phyloP scores from a whole-genome alignment of 2,329 filamentous ascomycete species.

The Beauveria medogensis region DNA sequence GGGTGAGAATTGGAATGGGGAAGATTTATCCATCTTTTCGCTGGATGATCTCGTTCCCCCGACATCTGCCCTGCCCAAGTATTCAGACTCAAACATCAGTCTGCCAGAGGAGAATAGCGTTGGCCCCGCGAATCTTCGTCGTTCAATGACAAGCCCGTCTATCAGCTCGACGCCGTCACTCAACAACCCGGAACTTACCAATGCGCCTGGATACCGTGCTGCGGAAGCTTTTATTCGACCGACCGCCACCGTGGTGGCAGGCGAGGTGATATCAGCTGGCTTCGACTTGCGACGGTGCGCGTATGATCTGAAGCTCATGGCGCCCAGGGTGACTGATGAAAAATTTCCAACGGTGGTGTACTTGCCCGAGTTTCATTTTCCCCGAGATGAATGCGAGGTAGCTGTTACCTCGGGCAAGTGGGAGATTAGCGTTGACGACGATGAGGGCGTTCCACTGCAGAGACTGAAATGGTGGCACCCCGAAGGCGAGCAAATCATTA shows the following conservation, averaged over 20 bases:
- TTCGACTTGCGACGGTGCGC: conserved; percentile 77
- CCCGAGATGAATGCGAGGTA: conserved; percentile 61
- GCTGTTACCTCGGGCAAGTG: conserved; percentile 81
- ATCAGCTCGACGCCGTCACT: conserved; percentile 51
- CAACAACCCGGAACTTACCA: conserved; percentile 49
- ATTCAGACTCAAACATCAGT: conserved; percentile 38
- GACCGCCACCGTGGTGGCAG: conserved; percentile 66
- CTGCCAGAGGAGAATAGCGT: conserved; percentile 47
- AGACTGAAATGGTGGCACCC: conserved; percentile 88
- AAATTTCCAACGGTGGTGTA: conserved; percentile 73
- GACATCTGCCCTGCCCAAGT: conserved; percentile 40
- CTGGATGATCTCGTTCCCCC: conserved; percentile 65
- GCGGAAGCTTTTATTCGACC: conserved; percentile 91
- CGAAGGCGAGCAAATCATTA: conserved; percentile 73
- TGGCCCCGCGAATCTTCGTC: conserved; percentile 67
- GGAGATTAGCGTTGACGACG: conserved; percentile 69
- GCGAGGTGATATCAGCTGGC: conserved; percentile 60
- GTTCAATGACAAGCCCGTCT: conserved; percentile 58
- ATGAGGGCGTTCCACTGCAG: conserved; percentile 62
- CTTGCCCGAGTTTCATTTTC: conserved; percentile 89
- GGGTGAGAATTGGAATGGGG: conserved; percentile 95
- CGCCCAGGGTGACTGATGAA: conserved; percentile 49
- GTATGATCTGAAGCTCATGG: conserved; percentile 65
- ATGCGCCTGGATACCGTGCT: conserved; percentile 68
- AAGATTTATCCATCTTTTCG: conserved; percentile 88